These are phyloP conservation scores for Herpotrichia juniperi DNA, from an alignment of 2,329 filamentous ascomycete species.

Conservation along the genomic window DNA sequence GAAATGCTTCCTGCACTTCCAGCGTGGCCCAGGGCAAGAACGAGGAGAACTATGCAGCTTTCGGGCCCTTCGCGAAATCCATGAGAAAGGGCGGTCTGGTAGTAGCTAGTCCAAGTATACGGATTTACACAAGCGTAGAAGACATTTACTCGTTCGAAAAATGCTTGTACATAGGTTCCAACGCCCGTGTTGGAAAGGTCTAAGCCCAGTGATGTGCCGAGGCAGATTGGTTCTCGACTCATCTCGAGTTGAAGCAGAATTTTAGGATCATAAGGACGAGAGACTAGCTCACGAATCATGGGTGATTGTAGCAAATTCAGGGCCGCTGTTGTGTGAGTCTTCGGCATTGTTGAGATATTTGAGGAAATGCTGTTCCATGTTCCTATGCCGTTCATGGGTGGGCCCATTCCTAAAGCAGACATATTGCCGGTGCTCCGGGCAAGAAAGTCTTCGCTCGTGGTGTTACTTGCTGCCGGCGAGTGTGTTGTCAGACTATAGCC, in stretches of 20 bases:
- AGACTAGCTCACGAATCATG: conserved; percentile 77
- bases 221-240: conserved; percentile 74
- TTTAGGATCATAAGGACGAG: conserved; percentile 78
- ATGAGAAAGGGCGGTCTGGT: conserved; percentile 74
- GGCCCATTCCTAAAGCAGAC: conserved; percentile 44
- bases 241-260: conserved; percentile 83
- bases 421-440: conserved; percentile 45
- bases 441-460: conserved; percentile 52
- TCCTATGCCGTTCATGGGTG: conserved; percentile 64
- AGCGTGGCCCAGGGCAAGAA: conserved; percentile 78
- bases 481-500: conserved; percentile 64
- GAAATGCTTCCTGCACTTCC: conserved; percentile 79
- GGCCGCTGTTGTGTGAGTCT: conserved; percentile 80
- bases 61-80: conserved; percentile 80
- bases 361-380: conserved; percentile 68
- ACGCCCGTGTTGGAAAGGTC: conserved; percentile 72
- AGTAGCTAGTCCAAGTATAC: conserved; percentile 78
- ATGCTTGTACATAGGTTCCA: conserved; percentile 76
- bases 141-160: conserved; percentile 80
- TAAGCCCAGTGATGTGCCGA: conserved; percentile 64
- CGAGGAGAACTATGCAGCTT: conserved; percentile 80
- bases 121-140: conserved; percentile 89
- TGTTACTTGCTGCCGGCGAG: conserved; percentile 53
- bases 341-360: conserved; percentile 87
- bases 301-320: conserved; percentile 81